Evolutionary conservation across 805 yeast species (phyloP).

Genomic region (Millerago galiae): DNA sequence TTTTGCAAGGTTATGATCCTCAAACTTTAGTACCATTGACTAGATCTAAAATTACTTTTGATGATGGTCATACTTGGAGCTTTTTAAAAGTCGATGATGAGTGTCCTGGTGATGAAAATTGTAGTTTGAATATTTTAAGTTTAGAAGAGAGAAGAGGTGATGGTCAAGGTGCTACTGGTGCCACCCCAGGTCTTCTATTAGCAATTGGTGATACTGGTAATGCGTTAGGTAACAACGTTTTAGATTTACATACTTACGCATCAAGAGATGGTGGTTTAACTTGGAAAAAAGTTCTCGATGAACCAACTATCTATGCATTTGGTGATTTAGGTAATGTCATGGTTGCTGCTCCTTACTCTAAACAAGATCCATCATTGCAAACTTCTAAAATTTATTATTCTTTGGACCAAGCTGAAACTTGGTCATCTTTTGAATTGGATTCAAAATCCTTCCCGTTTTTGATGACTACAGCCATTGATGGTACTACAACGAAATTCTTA

Average conservation of each 20-base stretch:
- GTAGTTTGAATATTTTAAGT: conserved; percentile 31
- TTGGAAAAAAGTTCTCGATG: conserved; percentile 54
- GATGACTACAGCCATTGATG: conserved; percentile 60
- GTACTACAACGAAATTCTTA: conserved; percentile 60
- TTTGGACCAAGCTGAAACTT: conserved; percentile 65
- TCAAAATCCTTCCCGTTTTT: conserved; percentile 33
- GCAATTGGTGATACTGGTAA: conserved; percentile 36
- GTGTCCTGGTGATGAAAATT: conserved; percentile 24
- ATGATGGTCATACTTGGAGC: conserved; percentile 34
- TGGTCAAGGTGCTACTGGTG: conserved; percentile 24
- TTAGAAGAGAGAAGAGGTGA: conserved; percentile 27
- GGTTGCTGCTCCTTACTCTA: conserved; percentile 37
- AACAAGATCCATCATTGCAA: conserved; percentile 26
- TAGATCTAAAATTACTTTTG: conserved; percentile 31
- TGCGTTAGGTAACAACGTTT: conserved; percentile 9
- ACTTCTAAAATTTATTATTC: conserved; percentile 44
- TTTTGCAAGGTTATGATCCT: conserved; percentile 18
- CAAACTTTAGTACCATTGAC: conserved; percentile 14
- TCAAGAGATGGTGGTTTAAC: conserved; percentile 77
- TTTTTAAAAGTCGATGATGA: conserved; percentile 24
- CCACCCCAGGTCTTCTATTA: conserved; percentile 39
- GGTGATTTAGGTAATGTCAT: conserved; percentile 80
- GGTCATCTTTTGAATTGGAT: conserved; percentile 48
- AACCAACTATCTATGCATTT: conserved; percentile 48
- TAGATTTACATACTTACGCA: conserved; percentile 42